Conservation (phyloP, 2,329 filamentous ascomycete species). For the Claviceps africana region DNA sequence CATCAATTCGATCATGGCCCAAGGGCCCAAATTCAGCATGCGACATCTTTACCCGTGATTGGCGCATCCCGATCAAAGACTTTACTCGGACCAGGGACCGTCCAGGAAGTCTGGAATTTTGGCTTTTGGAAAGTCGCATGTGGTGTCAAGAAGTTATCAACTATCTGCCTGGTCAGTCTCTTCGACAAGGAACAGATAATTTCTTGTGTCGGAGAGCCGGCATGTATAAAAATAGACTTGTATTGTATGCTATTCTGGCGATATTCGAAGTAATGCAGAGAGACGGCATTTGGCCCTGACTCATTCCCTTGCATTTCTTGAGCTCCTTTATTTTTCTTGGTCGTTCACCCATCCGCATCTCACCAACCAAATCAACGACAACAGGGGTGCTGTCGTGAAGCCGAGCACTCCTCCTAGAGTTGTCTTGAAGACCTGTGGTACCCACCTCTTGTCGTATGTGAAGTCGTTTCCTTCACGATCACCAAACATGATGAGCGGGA, state of each 20-base stretch:
- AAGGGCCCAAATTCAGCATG: too few species aligned
- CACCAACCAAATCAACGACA: constrained; percentile 36
- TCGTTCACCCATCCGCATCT: constrained; percentile 30
- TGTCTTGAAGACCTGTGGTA: constrained; percentile 35
- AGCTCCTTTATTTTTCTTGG: background rate
- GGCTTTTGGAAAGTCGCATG: too few species aligned
- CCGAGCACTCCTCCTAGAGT: constrained; percentile 32
- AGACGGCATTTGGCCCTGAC: background rate
- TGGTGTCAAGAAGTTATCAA: too few species aligned
- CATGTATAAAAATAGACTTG: constrained; percentile 11
- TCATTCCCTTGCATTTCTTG: background rate
- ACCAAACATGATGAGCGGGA: constrained; percentile 27
- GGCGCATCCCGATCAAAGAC: too few species aligned
- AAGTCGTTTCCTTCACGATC: constrained; percentile 26
- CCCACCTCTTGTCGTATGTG: constrained; percentile 28
- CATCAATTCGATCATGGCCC: too few species aligned
- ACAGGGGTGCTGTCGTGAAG: constrained; percentile 31
- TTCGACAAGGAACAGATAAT: too few species aligned
- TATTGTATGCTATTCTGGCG: background rate
- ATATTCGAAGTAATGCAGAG: background rate
- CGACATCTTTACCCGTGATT: too few species aligned
- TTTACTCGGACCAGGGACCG: too few species aligned
- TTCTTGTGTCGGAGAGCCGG: background rate
- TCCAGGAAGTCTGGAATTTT: too few species aligned
- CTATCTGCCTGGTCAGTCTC: too few species aligned